phyloP scores from a whole-genome alignment of 805 yeast species.

The Hagleromyces aurorensis region DNA sequence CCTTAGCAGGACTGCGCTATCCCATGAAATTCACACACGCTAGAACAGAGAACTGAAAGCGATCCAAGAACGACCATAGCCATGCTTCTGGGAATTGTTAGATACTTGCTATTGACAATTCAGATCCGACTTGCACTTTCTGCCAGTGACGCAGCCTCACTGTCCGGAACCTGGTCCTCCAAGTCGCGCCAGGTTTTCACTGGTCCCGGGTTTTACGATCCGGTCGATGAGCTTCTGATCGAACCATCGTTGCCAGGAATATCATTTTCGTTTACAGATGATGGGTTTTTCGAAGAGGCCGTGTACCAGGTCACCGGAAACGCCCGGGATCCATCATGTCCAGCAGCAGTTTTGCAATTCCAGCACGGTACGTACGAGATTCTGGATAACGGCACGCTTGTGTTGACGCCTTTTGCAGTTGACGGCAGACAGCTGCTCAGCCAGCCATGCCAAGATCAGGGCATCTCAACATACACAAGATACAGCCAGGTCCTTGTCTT shows the following conservation, averaged over 20 bases:
- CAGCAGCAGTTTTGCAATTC: slow-evolving; percentile 70
- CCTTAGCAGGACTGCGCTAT: too few species aligned
- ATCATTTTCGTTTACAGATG: slow-evolving; percentile 85
- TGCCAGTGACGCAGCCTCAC: slow-evolving; percentile 9
- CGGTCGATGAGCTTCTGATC: slow-evolving; percentile 85
- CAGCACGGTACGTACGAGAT: slow-evolving; percentile 83
- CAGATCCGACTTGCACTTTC: slow-evolving; percentile 4
- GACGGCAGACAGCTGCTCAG: slow-evolving; percentile 91
- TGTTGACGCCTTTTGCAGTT: slow-evolving; percentile 64
- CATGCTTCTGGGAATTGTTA: too few species aligned
- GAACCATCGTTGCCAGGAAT: slow-evolving; percentile 97
- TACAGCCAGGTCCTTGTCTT: slow-evolving; percentile 62
- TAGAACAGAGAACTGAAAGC: too few species aligned
- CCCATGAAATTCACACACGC: too few species aligned
- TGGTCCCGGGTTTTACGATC: slow-evolving; percentile 94
- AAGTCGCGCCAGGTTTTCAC: slow-evolving; percentile 92
- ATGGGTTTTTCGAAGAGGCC: slow-evolving; percentile 89
- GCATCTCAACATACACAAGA: slow-evolving; percentile 57
- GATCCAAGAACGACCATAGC: too few species aligned
- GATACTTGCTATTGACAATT: too few species aligned
- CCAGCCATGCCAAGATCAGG: slow-evolving; percentile 70
- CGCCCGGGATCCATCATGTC: slow-evolving; percentile 69
- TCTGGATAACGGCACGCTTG: slow-evolving; percentile 56
- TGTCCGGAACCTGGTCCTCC: slow-evolving; percentile 92
- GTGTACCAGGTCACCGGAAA: slow-evolving; percentile 68